phyloP scores from a whole-genome alignment of 768 basidiomycete species.

The Boletus sp. region DNA sequence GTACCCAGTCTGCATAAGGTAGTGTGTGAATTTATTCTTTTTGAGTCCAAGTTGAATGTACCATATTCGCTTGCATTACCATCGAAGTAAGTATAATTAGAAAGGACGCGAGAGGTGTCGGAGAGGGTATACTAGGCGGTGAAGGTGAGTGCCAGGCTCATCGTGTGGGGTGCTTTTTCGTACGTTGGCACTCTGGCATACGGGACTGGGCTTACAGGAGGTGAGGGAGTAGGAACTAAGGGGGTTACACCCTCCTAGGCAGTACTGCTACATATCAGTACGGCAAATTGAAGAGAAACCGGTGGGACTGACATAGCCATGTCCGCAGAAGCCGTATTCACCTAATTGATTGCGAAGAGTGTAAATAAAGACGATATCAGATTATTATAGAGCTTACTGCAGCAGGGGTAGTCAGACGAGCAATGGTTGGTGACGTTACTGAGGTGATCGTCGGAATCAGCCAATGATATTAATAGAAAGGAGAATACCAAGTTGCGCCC shows the following conservation, averaged over 20 bases:
- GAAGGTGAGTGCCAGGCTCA: neutral
- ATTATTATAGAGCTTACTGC: slow-evolving; percentile 32
- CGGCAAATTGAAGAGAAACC: neutral
- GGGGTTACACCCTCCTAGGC: slow-evolving; percentile 86
- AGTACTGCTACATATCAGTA: slow-evolving; percentile 49
- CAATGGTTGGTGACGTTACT: slow-evolving; percentile 40
- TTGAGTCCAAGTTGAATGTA: slow-evolving; percentile 19
- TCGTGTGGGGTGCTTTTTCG: slow-evolving; percentile 13
- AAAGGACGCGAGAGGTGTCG: slow-evolving; percentile 62
- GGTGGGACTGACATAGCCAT: slow-evolving; percentile 33
- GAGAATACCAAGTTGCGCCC: slow-evolving; percentile 27
- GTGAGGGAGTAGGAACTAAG: slow-evolving; percentile 56
- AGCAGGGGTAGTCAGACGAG: slow-evolving; percentile 39
- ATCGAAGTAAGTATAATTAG: slow-evolving; percentile 63
- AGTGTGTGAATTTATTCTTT: neutral
- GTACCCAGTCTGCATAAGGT: slow-evolving; percentile 55
- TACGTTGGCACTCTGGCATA: slow-evolving; percentile 64
- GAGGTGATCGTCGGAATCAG: neutral
- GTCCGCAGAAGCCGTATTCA: slow-evolving; percentile 54
- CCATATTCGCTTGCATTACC: slow-evolving; percentile 73
- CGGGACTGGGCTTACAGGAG: slow-evolving; percentile 69
- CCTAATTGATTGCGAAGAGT: slow-evolving; percentile 28
- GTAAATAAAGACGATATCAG: neutral
- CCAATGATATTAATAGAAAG: neutral
- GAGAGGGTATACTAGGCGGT: slow-evolving; percentile 52